These are phyloP conservation scores for Boletus putidus DNA, from an alignment of 1,284 basidiomycete species.

Conservation along the genomic window DNA sequence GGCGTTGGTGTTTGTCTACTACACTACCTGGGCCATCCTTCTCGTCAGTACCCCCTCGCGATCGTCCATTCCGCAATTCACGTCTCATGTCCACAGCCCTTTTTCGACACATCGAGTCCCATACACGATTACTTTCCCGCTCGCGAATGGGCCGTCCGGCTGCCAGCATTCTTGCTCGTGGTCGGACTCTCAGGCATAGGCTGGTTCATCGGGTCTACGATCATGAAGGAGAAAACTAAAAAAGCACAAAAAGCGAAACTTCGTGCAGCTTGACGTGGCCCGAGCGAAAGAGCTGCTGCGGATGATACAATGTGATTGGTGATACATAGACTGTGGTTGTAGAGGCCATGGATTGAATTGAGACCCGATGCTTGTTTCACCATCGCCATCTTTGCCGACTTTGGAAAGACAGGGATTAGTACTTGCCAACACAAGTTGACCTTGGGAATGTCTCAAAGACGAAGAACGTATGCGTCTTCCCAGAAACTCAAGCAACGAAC, in stretches of 20 bases:
- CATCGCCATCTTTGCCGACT: not conserved
- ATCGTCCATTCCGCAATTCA: not conserved
- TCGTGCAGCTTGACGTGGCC: slow-evolving; percentile 49
- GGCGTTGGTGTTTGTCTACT: slow-evolving; percentile 80
- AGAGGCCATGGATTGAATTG: no score
- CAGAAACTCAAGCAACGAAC: slow-evolving; percentile 37
- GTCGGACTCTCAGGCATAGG: slow-evolving; percentile 77
- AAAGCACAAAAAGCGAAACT: slow-evolving; percentile 57
- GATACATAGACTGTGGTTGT: not conserved
- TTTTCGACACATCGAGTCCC: slow-evolving; percentile 72
- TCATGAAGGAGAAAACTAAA: slow-evolving; percentile 73
- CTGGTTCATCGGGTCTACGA: slow-evolving; percentile 73
- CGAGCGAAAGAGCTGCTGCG: no score
- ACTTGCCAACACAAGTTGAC: no score
- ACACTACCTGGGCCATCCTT: slow-evolving; percentile 87
- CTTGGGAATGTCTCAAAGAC: slow-evolving; percentile 22
- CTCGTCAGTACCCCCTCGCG: slow-evolving; percentile 54
- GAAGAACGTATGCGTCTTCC: slow-evolving; percentile 1
- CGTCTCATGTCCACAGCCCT: slow-evolving; percentile 58
- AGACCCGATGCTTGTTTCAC: no score
- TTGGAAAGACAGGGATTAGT: slow-evolving; percentile 4
- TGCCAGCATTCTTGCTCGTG: slow-evolving; percentile 82
- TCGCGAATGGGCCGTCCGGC: slow-evolving; percentile 86
- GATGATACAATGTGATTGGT: no score
- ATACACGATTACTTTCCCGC: slow-evolving; percentile 81